Base-by-base conservation (phyloP, 2,329 filamentous ascomycete species). In the Beauveria medogensis region DNA sequence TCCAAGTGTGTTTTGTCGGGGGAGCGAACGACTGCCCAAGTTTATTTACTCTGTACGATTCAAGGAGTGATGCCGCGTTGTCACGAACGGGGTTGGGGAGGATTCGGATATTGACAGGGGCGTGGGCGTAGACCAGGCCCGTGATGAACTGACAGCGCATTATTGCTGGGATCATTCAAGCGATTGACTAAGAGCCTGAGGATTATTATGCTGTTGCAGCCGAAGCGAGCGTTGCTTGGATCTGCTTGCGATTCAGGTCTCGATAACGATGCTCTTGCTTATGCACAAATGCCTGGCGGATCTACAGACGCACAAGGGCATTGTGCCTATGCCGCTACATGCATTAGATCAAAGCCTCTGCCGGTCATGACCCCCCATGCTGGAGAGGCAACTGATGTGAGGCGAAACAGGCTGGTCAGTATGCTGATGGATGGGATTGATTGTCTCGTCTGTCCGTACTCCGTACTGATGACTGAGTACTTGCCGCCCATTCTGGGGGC, bases 261-360 rank as follows among this genome's bases (percentile, higher is more conserved):
- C 56, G 48, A 52, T 59, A 44, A 52, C 56, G 48, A 59, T 46
- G 46, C 48, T 53, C n/a, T 44, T 48, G 40, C 48, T 30, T 58
- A 59, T 59, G 56, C 56, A 59, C 56, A 59, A 53, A 46, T 59
- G 24, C 24, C 26, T 53, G 56, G 56, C 50, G 56, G 56, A 59
- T 52, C 56, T 52, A 58, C 55, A 51, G 55, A 51, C n/a, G 55
- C 48, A 52, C 56, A 52, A 52, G 48, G 37, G 12, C 26, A 52
- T 46, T 59, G n/a, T 59, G 56, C 48, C 37, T 50, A 59, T 40
- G 48, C 56, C 30, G 37, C 47, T 52, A 44, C 56, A 51, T 59
- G 56, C 47, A 28, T 48, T 47, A 28, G 37, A 47, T 53, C 28
- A 34, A 43, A 54, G 48, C 48, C 22, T 47, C 43, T 55, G 51